phyloP scores from a whole-genome alignment of 129 eudicot species.

The Saposhnikovia divaricata region DNA sequence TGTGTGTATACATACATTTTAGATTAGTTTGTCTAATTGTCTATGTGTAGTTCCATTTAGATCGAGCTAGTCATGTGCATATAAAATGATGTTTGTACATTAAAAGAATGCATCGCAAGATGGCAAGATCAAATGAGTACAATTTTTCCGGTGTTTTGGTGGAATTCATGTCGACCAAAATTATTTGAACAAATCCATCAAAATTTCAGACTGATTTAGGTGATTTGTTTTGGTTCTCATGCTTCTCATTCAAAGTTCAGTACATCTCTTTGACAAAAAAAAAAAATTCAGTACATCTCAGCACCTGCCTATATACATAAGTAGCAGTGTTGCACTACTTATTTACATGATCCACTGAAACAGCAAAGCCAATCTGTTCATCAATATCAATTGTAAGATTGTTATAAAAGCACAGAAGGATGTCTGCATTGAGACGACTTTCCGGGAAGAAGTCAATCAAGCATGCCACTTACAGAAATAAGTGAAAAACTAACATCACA shows the following conservation, averaged over 20 bases:
- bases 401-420: neutral
- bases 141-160: neutral
- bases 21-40: neutral
- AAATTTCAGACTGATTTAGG: too few species aligned
- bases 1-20: neutral
- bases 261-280: too few species aligned
- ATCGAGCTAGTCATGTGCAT: neutral
- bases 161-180: neutral
- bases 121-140: neutral
- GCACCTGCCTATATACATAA: too few species aligned
- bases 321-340: too few species aligned
- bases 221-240: too few species aligned
- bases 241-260: too few species aligned
- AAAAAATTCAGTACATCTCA: too few species aligned
- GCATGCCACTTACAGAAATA: too few species aligned
- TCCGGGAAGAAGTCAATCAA: too few species aligned
- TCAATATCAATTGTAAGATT: neutral
- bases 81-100: neutral
- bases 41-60: neutral
- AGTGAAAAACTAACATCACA: neutral
- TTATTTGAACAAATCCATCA: too few species aligned
- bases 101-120: neutral
- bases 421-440: neutral
- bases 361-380: too few species aligned
- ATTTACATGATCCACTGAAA: too few species aligned